Evolutionary conservation across 2,329 filamentous ascomycete genomes (phyloP).

Genomic region (Hypoxylon sp.): DNA sequence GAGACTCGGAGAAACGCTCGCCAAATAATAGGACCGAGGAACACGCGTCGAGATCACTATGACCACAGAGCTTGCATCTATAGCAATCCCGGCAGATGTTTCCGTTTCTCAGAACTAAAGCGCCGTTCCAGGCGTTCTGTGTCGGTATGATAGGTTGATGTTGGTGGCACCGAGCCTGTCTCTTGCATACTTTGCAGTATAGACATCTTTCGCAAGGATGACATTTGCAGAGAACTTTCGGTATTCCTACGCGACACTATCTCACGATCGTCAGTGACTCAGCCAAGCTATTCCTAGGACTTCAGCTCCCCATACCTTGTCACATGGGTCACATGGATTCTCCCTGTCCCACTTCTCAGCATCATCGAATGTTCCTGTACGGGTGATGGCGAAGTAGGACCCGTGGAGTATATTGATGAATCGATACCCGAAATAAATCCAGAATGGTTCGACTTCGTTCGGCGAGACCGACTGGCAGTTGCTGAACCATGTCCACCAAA

Average conservation of each 20-base stretch:
- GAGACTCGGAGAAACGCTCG: conserved; percentile 23
- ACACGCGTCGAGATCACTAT: conserved; percentile 16
- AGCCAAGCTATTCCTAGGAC: not conserved
- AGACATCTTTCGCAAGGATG: conserved; percentile 17
- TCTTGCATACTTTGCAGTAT: conserved; percentile 27
- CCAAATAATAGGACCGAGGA: conserved; percentile 10
- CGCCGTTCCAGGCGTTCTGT: not conserved
- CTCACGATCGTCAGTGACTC: conserved; percentile 1
- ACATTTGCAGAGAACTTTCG: conserved; percentile 14
- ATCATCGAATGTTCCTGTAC: conserved; percentile 18
- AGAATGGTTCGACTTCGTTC: conserved; percentile 22
- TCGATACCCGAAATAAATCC: conserved; percentile 38
- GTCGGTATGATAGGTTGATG: conserved; percentile 7
- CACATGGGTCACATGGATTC: conserved; percentile 31
- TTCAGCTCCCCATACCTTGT: not conserved
- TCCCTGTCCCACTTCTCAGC: conserved; percentile 34
- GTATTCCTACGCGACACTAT: conserved; percentile 1
- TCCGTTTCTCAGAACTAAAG: not conserved
- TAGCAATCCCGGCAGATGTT: conserved; percentile 16
- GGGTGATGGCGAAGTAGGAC: conserved; percentile 32
- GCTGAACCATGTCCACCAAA: conserved; percentile 40
- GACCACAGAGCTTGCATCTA: conserved; percentile 16
- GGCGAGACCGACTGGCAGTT: conserved; percentile 25
- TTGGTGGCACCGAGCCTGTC: conserved; percentile 14
- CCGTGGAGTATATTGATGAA: conserved; percentile 29